Conservation (phyloP, 805 yeast genomes). For the Saturnispora galanensis region DNA sequence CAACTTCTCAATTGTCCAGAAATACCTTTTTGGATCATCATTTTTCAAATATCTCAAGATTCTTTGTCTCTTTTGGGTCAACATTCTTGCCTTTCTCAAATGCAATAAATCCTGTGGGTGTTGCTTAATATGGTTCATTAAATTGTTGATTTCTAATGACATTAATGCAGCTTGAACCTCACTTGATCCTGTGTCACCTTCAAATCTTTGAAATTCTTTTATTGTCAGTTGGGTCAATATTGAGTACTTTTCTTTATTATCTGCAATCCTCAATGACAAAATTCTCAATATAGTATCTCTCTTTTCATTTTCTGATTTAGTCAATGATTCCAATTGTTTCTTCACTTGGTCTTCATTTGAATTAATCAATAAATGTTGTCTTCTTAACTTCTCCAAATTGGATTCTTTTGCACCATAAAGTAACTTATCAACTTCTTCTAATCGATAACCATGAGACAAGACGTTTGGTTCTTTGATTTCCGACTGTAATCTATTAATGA, state of each 20-base stretch:
- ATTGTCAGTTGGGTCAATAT: constrained; percentile 57
- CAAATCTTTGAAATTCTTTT: constrained; percentile 69
- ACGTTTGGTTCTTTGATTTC: constrained; percentile 58
- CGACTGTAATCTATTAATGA: constrained; percentile 56
- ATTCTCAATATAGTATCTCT: constrained; percentile 64
- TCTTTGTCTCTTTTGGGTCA: constrained; percentile 84
- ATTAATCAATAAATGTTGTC: constrained; percentile 39
- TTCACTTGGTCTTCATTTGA: constrained; percentile 5
- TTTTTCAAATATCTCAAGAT: constrained; percentile 73
- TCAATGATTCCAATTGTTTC: constrained; percentile 19
- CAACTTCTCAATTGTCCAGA: constrained; percentile 74
- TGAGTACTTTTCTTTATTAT: constrained; percentile 45
- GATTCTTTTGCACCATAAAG: constrained; percentile 58
- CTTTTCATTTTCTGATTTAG: constrained; percentile 38
- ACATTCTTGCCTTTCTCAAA: constrained; percentile 62
- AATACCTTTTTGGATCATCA: constrained; percentile 73
- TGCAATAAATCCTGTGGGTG: constrained; percentile 65
- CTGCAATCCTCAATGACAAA: constrained; percentile 62
- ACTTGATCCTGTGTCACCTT: constrained; percentile 89
- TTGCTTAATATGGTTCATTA: constrained; percentile 62
- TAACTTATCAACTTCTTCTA: constrained; percentile 63
- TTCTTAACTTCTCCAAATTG: too few relatives aligned
- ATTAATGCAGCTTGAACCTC: constrained; percentile 93
- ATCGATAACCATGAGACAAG: constrained; percentile 48
- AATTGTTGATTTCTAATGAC: constrained; percentile 70